Evolutionary conservation across 331 rosid species (phyloP).

Genomic region (Cucumis variabilis): DNA sequence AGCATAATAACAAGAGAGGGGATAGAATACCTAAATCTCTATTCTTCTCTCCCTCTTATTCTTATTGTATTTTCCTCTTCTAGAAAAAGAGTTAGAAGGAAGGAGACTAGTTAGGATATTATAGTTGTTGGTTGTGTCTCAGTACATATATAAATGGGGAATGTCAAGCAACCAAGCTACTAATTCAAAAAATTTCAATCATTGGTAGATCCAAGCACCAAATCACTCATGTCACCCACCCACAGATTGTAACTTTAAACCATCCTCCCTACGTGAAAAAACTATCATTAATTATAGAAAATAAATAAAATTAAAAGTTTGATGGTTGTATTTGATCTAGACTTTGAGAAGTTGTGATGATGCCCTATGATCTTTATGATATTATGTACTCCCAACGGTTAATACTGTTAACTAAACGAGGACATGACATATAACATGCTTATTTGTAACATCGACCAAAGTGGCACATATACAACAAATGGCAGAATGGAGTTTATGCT

Average conservation of each 20-base stretch:
- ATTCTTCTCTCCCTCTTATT: slow-evolving; percentile 25
- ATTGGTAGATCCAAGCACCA: background rate
- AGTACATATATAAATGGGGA: slow-evolving; percentile 22
- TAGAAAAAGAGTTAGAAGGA: slow-evolving; percentile 21
- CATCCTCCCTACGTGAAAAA: background rate
- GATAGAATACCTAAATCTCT: slow-evolving; percentile 8
- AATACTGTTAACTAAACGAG: background rate
- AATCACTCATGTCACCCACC: background rate
- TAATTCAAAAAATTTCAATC: slow-evolving; percentile 6
- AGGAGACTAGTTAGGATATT: slow-evolving; percentile 15
- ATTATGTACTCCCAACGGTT: background rate
- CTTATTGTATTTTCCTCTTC: slow-evolving; percentile 22
- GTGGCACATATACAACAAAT: background rate
- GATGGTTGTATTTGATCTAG: slow-evolving; percentile 5
- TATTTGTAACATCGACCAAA: background rate
- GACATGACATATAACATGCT: background rate
- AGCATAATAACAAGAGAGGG: slow-evolving; percentile 10
- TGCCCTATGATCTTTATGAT: background rate
- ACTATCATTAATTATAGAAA: background rate
- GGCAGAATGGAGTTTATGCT: background rate
- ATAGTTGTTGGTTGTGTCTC: slow-evolving; percentile 11
- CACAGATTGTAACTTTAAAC: slow-evolving; percentile 2
- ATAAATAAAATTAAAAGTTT: background rate
- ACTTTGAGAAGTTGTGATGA: background rate
- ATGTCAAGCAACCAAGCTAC: slow-evolving; percentile 21